phyloP scores from a whole-genome alignment of 179 eudicot species.

The Drosera spatulata region DNA sequence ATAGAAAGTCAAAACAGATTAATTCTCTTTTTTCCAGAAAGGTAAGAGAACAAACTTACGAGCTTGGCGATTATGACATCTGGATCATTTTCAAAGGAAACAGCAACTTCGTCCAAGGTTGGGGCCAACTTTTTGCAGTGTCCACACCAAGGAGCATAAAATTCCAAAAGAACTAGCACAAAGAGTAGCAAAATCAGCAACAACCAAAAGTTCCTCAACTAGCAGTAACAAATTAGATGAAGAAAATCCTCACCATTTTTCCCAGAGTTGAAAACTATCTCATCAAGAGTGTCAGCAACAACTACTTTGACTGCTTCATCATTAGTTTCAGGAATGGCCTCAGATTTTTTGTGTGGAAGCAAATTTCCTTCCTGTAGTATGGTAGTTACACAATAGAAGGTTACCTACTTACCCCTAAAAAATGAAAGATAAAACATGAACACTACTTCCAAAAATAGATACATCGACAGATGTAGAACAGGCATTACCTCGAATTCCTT shows the following conservation, averaged over 20 bases:
- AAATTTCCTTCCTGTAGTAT: constrained; percentile 64
- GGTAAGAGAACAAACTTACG: constrained; percentile 29
- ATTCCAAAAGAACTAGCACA: constrained; percentile 51
- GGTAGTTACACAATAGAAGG: background rate
- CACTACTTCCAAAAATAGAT: background rate
- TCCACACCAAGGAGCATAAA: constrained; percentile 95
- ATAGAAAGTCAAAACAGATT: background rate
- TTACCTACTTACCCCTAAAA: background rate
- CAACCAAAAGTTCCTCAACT: too few species aligned
- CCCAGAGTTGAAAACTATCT: constrained; percentile 61
- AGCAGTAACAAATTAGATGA: background rate
- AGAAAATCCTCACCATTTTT: constrained; percentile 47
- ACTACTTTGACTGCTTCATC: constrained; percentile 77
- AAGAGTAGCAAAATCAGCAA: background rate
- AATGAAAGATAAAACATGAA: background rate
- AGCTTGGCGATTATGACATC: constrained; percentile 73
- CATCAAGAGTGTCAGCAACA: constrained; percentile 66
- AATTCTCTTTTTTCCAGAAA: background rate
- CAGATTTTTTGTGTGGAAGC: constrained; percentile 53
- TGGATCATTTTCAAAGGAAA: constrained; percentile 39
- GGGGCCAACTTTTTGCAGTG: constrained; percentile 87
- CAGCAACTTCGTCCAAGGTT: constrained; percentile 79
- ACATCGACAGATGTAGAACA: constrained; percentile 1
- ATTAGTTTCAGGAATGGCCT: constrained; percentile 66
- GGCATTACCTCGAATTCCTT: constrained; percentile 55